Conservation (phyloP, 164 flowering plant genomes). For the Nelumbo lutea region DNA sequence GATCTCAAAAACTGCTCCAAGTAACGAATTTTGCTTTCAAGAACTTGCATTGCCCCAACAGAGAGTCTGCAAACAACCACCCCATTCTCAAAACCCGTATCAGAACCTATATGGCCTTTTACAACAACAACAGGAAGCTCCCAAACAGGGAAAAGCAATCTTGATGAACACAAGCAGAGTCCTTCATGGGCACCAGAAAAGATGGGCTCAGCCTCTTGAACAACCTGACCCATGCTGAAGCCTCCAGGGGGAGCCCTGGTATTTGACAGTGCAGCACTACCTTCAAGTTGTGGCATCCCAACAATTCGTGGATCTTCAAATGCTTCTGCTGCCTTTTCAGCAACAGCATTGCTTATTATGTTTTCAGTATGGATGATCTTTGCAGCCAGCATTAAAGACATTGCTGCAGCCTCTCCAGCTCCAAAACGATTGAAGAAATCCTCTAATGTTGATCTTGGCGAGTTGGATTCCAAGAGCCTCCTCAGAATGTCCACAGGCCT, state of each 20-base stretch:
- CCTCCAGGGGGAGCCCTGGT: conserved; percentile 83
- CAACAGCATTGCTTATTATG: conserved; percentile 59
- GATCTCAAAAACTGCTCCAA: conserved; percentile 79
- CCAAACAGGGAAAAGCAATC: conserved; percentile 92
- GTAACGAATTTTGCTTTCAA: conserved; percentile 86
- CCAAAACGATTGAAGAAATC: conserved; percentile 95
- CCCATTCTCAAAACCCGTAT: conserved; percentile 39
- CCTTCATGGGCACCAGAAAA: conserved; percentile 99
- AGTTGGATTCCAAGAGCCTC: conserved; percentile 70
- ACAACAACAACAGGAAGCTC: conserved; percentile 78
- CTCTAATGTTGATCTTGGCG: conserved; percentile 74
- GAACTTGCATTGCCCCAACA: conserved; percentile 73
- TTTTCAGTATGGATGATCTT: conserved; percentile 62
- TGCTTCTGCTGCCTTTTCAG: conserved; percentile 95
- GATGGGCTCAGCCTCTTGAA: conserved; percentile 93
- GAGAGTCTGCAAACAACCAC: conserved; percentile 75
- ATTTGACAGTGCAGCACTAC: conserved; percentile 58
- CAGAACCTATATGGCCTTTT: conserved; percentile 48
- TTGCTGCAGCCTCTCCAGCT: conserved; percentile 94
- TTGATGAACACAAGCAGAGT: conserved; percentile 84
- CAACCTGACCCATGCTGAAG: conserved; percentile 99
- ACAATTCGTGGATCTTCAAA: conserved; percentile 95
- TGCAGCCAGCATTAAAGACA: conserved; percentile 90
- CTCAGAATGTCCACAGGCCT: conserved; percentile 90
- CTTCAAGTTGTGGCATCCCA: conserved; percentile 95